Percentiles rank a stretch among this genome's conserved stretches.
phyloP scores from a whole-genome alignment of 805 yeast genomes.

The Pichia heedii region DNA sequence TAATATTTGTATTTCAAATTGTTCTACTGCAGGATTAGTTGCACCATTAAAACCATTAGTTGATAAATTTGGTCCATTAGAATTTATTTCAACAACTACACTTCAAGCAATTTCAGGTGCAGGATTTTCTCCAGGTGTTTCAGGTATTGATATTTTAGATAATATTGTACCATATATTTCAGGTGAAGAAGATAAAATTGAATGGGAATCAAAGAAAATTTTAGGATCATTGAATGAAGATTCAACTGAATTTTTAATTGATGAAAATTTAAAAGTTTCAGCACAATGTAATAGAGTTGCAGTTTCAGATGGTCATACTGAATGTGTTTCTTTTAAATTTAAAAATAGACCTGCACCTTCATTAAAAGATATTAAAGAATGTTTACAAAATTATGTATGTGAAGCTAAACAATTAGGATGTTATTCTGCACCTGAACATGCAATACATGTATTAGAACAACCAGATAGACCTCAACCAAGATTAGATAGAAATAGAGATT shows the following conservation, averaged over 20 bases:
- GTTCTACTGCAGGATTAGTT: constrained; percentile 96
- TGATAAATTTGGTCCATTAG: constrained; percentile 85
- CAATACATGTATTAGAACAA: constrained; percentile 88
- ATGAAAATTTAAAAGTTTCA: constrained; percentile 71
- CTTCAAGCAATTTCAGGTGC: constrained; percentile 98
- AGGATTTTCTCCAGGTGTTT: constrained; percentile 95
- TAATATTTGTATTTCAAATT: constrained; percentile 91
- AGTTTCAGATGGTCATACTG: constrained; percentile 97
- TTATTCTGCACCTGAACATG: constrained; percentile 85
- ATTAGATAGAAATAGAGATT: constrained; percentile 91
- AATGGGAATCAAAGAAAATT: constrained; percentile 96
- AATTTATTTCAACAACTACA: constrained; percentile 79
- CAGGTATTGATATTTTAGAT: constrained; percentile 90
- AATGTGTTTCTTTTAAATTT: constrained; percentile 81
- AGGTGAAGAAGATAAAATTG: constrained; percentile 97
- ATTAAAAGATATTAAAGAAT: constrained; percentile 65
- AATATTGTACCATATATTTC: constrained; percentile 90
- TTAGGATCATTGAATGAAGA: constrained; percentile 54
- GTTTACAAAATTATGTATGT: constrained; percentile 64
- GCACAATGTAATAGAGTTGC: constrained; percentile 98
- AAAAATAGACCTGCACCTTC: constrained; percentile 78
- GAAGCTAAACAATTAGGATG: constrained; percentile 77
- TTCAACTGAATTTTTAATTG: constrained; percentile 48
- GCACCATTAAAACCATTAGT: constrained; percentile 94
- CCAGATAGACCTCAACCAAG: constrained; percentile 96